phyloP scores from a whole-genome alignment of 495 filamentous ascomycete genomes.

The Hypoxylon lenormandii region DNA sequence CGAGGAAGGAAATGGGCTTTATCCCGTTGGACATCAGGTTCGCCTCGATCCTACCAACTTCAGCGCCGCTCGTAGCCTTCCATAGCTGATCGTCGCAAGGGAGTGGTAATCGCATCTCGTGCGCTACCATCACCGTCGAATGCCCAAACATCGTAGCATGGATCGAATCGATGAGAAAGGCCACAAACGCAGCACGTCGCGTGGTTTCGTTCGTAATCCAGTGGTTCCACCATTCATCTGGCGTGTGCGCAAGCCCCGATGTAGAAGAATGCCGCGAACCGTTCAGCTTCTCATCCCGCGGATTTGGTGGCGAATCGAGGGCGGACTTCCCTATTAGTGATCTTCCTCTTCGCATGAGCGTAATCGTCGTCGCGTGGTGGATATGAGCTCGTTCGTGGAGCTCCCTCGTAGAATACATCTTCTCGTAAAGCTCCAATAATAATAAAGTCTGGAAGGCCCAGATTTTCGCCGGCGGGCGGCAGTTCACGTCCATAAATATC shows the following conservation, averaged over 20 bases:
- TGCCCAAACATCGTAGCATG: conserved; percentile 99
- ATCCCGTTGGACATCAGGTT: conserved; percentile 84
- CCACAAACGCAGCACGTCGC: conserved; percentile 88
- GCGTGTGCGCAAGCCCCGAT: conserved; percentile 69
- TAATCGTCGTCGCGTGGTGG: conserved; percentile 94
- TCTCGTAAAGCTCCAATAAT: conserved; percentile 92
- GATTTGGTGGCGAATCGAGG: conserved; percentile 86
- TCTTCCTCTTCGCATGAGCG: conserved; percentile 91
- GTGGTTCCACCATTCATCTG: conserved; percentile 93
- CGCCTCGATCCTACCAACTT: conserved; percentile 87
- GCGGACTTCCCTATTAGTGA: conserved; percentile 91
- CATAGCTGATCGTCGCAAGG: conserved; percentile 95
- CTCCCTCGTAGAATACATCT: conserved; percentile 90
- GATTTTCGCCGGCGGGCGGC: conserved; percentile 93
- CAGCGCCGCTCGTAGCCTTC: conserved; percentile 88
- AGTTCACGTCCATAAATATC: conserved; percentile 89
- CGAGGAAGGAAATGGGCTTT: conserved; percentile 87
- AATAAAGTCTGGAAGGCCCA: conserved; percentile 96
- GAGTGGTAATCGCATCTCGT: conserved; percentile 90
- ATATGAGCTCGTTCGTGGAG: conserved; percentile 97
- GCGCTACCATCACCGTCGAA: conserved; percentile 95
- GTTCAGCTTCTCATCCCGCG: conserved; percentile 71
- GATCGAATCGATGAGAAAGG: conserved; percentile 94
- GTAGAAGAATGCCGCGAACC: conserved; percentile 71
- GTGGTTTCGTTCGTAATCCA: conserved; percentile 97